Evolutionary conservation across 768 basidiomycete genomes (phyloP), one percentile per base, ranked within the genome.

Genomic region (Tricholoma saponaceum): DNA sequence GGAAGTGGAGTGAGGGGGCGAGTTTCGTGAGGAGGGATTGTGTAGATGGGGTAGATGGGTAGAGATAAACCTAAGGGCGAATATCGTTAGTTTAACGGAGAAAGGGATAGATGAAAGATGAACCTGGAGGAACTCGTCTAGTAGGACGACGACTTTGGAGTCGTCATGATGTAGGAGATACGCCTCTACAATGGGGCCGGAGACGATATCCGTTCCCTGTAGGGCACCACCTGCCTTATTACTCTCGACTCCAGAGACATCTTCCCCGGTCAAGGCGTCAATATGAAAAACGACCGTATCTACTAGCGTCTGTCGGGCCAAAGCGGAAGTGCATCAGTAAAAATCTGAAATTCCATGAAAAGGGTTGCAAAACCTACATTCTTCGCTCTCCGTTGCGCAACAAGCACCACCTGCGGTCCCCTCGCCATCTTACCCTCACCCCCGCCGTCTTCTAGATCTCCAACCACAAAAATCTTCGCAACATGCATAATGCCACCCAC

Each of bases 91-190:
- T 30, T 20, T 2, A 22, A 5, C 16, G 16, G 3, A 20, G 58
- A 0, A 20, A 20, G 44, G 7, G 9, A 2, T 35, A 25, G 2
- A 39, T 23, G 41, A 55, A 53, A 25, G 44, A 68, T 76, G 25
- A 55, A 89, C 90, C 79, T 92, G 89, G 39, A 89, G 78, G 67
- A 82, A 87, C 61, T 90, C 84, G 64, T 94, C 92, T 39, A 95
- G 72, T 33, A 93, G 72, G 5, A 88, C 72, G 10, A 92, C 72
- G 8, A 82, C 75, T 64, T 81, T 84, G 20, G 69, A 70, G 5
- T 70, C 65, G 3, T 72, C 70, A 0, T 77, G 73, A n/a, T 86
- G 49, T 8, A 67, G 56, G 22, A 86, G 68, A 69, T 79, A 89
- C 14, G 78, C 80, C 51, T 89, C 85, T 1, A 83, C 70, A 28